Conservation (phyloP, 352 stramenopile genomes). For the Phytophthora litchii region DNA sequence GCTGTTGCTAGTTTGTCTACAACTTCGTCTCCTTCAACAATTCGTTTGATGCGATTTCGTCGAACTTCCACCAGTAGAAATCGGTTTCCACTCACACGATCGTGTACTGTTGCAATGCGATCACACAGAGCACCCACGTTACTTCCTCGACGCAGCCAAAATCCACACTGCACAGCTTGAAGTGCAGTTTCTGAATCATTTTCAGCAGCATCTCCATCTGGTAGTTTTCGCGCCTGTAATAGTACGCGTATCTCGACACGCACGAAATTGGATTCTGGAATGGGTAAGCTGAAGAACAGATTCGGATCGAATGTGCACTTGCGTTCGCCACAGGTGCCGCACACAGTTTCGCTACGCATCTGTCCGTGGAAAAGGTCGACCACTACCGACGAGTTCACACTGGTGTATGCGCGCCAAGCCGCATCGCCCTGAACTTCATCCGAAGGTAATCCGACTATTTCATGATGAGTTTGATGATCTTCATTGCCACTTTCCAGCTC, state of each 20-base stretch:
- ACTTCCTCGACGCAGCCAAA: conserved; percentile 64
- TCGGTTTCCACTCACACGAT: conserved; percentile 44
- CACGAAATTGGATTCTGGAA: conserved; percentile 84
- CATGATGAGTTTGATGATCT: not conserved
- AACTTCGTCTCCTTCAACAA: conserved; percentile 64
- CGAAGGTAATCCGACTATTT: conserved; percentile 29
- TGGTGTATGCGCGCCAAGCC: conserved; percentile 92
- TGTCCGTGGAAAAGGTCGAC: conserved; percentile 97
- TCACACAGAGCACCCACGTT: conserved; percentile 51
- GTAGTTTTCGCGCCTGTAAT: conserved; percentile 53
- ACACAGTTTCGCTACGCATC: conserved; percentile 95
- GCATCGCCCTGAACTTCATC: conserved; percentile 87
- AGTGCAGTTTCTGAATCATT: conserved; percentile 15
- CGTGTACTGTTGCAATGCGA: conserved; percentile 45
- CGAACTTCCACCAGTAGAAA: conserved; percentile 77
- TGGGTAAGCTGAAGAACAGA: conserved; percentile 94
- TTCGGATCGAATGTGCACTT: conserved; percentile 98
- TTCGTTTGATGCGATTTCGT: conserved; percentile 74
- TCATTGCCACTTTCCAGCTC: conserved; percentile 50
- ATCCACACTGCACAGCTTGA: conserved; percentile 37
- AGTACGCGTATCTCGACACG: conserved; percentile 71
- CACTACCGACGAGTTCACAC: conserved; percentile 95
- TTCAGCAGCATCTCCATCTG: conserved; percentile 3
- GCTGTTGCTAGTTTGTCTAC: conserved; percentile 53
- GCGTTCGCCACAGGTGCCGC: conserved; percentile 90